phyloP scores from a whole-genome alignment of 495 filamentous ascomycete species.

The Letharia columbiana region DNA sequence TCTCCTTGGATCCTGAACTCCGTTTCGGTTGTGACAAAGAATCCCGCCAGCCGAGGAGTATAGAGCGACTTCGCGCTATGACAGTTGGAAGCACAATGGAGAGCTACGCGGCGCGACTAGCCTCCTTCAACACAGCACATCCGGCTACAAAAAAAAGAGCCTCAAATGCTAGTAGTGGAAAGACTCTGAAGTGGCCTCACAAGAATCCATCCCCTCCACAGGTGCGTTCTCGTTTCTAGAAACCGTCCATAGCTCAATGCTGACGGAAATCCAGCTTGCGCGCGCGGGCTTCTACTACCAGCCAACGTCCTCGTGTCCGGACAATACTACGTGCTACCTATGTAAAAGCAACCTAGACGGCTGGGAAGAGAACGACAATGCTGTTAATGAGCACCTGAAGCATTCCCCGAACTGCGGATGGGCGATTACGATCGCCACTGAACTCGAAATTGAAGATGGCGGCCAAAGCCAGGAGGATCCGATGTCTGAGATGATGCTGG shows the following conservation, averaged over 20 bases:
- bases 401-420: constrained; percentile 76
- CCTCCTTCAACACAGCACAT: constrained; percentile 59
- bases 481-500: constrained; percentile 53
- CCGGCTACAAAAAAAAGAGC: constrained; percentile 55
- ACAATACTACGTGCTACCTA: constrained; percentile 85
- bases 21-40: neutral
- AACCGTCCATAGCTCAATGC: constrained; percentile 13
- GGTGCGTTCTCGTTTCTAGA: constrained; percentile 37
- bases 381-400: constrained; percentile 73
- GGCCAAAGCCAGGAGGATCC: constrained; percentile 61
- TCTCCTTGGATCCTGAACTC: neutral
- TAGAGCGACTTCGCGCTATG: neutral
- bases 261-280: constrained; percentile 55
- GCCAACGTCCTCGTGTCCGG: constrained; percentile 60
- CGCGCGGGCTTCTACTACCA: constrained; percentile 85
- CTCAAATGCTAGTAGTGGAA: constrained; percentile 54
- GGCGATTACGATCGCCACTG: constrained; percentile 71
- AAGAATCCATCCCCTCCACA: constrained; percentile 54
- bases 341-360: constrained; percentile 73
- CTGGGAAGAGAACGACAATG: constrained; percentile 79
- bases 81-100: constrained; percentile 33
- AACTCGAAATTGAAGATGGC: constrained; percentile 53
- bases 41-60: neutral
- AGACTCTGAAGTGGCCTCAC: constrained; percentile 69
- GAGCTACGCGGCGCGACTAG: constrained; percentile 62